Base-by-base conservation (phyloP, 208 protist genomes). In the Naegleria lovaniensis region DNA sequence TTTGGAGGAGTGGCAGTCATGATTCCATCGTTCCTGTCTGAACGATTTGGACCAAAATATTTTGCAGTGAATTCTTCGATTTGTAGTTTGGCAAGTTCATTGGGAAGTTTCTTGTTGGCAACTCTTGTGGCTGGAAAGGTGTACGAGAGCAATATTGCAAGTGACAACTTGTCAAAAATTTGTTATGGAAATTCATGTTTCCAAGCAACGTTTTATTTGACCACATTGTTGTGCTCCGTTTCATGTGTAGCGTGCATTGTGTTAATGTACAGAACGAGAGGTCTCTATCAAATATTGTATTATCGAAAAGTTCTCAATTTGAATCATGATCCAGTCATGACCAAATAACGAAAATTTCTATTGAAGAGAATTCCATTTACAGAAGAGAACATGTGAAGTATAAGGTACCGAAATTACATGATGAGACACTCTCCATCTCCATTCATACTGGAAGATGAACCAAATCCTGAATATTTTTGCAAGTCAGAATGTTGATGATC, bases 241-340 rank as follows among this genome's bases (percentile, higher is more conserved):
- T 33, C 83, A 55, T 87, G 40, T 87, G 40, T 51, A 0, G 15
- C 48, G 2, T 16, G 83, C n/a, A 29, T 87, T 22, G 3, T 87
- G 40, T 51, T 87, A 51, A 87, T 87, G 83, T 51, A 87, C 15
- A 4, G 83, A 87, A 87, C 39, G 1, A 87, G 83, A 41, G 40
- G n/a, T 29, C 25, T 87, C 11, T 87, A 87, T 36, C 40, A 33
- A 40, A 84, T 75, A 75, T 75, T 75, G 58, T 75, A 75, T 75
- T 75, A 75, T 75, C 3, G 58, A 75, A 75, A 75, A 75, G 58
- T 75, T 75, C 25, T 75, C 13, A 75, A 75, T 75, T 16, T 75
- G 25, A 75, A 75, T 75, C 13, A 75, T 75, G 13, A 75, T n/a
- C 13, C 25, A 75, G 25, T 75, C 1, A 75, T 29, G 25, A 16